These are phyloP conservation scores for Stipa capillata DNA, from an alignment of 176 grass and related monocot species.

Conservation along the genomic window DNA sequence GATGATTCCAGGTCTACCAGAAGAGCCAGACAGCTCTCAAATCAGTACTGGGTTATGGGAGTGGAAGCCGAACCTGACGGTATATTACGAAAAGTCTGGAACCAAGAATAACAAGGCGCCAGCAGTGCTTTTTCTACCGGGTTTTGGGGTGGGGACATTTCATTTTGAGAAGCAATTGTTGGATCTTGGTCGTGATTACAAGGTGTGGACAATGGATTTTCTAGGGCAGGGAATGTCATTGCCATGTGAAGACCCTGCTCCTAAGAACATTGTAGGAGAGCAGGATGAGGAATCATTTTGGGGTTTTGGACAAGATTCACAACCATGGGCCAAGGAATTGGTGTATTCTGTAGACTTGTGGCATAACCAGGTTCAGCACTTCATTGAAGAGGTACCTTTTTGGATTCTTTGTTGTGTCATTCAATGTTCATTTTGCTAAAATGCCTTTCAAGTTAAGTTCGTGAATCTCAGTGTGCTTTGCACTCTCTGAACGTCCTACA, in stretches of 20 bases:
- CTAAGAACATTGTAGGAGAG: conserved; percentile 13
- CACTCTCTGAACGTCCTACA: neutral
- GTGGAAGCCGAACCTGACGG: conserved; percentile 81
- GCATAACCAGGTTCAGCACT: conserved; percentile 77
- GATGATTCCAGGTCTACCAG: conserved; percentile 58
- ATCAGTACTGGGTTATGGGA: conserved; percentile 87
- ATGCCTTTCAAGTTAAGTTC: neutral
- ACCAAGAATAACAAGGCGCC: conserved; percentile 59
- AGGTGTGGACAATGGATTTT: conserved; percentile 98
- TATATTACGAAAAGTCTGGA: conserved; percentile 83
- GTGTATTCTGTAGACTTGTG: conserved; percentile 85
- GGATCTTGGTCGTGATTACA: conserved; percentile 73
- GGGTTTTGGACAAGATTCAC: conserved; percentile 85
- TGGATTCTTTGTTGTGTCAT: neutral
- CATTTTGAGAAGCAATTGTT: conserved; percentile 93
- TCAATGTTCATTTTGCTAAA: neutral
- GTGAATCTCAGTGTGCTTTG: neutral
- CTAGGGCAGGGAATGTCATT: conserved; percentile 86
- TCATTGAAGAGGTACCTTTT: conserved; percentile 72
- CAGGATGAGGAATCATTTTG: conserved; percentile 16
- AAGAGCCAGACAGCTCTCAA: conserved; percentile 40
- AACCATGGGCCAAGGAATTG: conserved; percentile 80
- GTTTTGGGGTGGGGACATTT: conserved; percentile 82
- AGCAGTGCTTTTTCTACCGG: conserved; percentile 83
- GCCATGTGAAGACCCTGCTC: conserved; percentile 77